Evolutionary conservation across 208 protist genomes (phyloP), one percentile per base, ranked within the genome.

Genomic region (Naegleria fowleri): DNA sequence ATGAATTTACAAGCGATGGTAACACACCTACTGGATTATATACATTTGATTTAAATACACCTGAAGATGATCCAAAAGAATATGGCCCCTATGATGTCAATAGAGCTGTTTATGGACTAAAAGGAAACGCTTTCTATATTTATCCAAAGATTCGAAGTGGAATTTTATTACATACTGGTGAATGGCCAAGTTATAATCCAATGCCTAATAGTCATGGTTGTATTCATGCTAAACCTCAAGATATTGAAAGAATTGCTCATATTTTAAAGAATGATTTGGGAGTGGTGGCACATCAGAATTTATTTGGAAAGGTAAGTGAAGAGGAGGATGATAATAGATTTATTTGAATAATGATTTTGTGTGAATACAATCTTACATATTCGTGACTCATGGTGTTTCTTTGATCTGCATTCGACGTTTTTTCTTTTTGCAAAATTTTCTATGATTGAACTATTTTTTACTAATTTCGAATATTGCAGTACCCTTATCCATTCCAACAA

Each of bases 11-110:
- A 39, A 29, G 41, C 39, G 59, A 92, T 67, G 93, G 93, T 38
- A 38, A 86, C 25, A 94, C 93, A 15, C 92, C 92, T 67, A 94
- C 93, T 36, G 93, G 93, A 43, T 58, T 94, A 38, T 91, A 92
- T 51, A 75, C 79, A 7, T 93, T 94, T 88, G 93, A 94, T 90
- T 90, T 94, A 16, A 94, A 94, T 79, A 92, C 90, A 85, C 92
- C 93, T 36, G 93, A 94, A 84, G 40, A 33, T 22, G 92, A 94
- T 86, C 92, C 93, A 40, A 41, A 51, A 15, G n/a, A 25, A 11
- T 94, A 94, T 59, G 93, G 93, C 25, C 93, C 93, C 36, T 94
- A 94, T 29, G 91, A 92, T 88, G 51, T 94, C 25, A 94, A 94
- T 83, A 43, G 93, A 51, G 87, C 91, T 5, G 91, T 93, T 15